phyloP scores from a whole-genome alignment of 1,139 yeast genomes.

The Kazachstania sp. region DNA sequence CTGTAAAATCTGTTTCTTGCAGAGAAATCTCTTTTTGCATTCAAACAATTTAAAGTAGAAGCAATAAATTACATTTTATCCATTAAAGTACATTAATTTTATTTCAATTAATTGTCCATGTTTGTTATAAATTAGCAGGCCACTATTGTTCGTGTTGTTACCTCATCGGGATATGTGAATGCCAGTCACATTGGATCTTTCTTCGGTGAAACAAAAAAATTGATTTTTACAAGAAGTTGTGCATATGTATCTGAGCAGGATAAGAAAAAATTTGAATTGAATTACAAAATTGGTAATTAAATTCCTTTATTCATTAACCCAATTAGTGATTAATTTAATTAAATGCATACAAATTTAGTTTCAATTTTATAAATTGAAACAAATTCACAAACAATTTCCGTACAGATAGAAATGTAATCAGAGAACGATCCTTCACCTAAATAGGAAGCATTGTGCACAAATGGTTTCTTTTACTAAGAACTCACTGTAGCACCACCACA shows the following conservation, averaged over 20 bases:
- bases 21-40: no score
- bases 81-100: not conserved
- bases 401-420: no score
- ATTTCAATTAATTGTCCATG: not conserved
- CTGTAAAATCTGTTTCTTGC: no score
- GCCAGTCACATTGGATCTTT: not conserved
- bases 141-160: not conserved
- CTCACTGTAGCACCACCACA: not conserved
- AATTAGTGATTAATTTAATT: not conserved
- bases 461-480: not conserved
- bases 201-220: no score
- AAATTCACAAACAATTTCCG: no score
- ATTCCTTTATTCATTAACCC: not conserved
- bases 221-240: no score
- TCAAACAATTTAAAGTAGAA: no score
- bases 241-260: no score
- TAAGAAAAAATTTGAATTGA: no score
- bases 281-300: not conserved
- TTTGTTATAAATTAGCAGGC: not conserved
- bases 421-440: not conserved
- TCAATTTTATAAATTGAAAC: no score
- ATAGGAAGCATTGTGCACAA: not conserved
- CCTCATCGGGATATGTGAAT: not conserved
- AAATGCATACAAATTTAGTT: no score
- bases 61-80: no score